Evolutionary conservation across 306 rosid genomes (phyloP), one percentile per base, ranked within the genome.

Genomic region (Cucumis hystrix): DNA sequence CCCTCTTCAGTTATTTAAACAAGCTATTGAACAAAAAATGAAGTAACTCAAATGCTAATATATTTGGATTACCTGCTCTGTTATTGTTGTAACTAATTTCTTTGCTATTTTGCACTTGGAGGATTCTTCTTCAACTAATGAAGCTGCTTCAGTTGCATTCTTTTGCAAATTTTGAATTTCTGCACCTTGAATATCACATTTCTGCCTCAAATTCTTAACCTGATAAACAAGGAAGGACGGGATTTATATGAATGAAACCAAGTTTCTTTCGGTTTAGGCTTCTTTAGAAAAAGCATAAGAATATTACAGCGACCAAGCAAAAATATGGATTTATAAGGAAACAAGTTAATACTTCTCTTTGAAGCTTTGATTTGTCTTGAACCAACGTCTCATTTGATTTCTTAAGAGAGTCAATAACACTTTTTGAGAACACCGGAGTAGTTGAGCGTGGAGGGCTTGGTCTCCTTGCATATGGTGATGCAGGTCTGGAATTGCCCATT

Each of bases 361-460:
- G 88, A 83, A 89, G 77, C 85, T 88, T 96, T 10, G 89, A 79
- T 49, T 89, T 82, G 83, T 96, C 97, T 80, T 89, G 89, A 67
- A 71, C 88, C 83, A 96, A 33, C 60, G 79, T 72, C 70, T 87
- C 98, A 66, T 85, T 96, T 68, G 89, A 87, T 83, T 81, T 91
- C 89, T 76, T 92, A 47, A 96, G 87, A 83, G 84, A 88, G 33
- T 96, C 99, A 40, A 96, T 87, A 63, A 96, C 85, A 78, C 94
- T 88, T 87, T 83, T 91, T 28, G 98, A 96, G 80, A 91, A 91
- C 82, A 88, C 87, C 18, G 96, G 96, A 81, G 89, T 82, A 23
- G 76, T 35, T 72, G 89, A 85, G 14, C 90, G 91, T 10, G 97
- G 93, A 58, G 97, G 96, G 88, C 99, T 96, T 51, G 90, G 96